phyloP scores from a whole-genome alignment of 2,329 filamentous ascomycete genomes.

The Colletotrichum spaethianum region DNA sequence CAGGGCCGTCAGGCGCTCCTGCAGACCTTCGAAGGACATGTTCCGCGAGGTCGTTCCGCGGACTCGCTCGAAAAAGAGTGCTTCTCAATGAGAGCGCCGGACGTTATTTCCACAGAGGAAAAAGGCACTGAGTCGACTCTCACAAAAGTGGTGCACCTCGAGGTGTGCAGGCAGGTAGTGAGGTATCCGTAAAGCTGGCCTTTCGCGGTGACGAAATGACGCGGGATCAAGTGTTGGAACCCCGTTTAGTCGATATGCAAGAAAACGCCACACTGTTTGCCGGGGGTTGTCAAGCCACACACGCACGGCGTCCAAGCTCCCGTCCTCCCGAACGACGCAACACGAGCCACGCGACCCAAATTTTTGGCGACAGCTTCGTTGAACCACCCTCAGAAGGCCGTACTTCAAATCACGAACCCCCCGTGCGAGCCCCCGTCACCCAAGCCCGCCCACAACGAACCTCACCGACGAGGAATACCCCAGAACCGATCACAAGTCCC shows the following conservation, averaged over 20 bases:
- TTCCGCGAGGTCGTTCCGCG: too few relatives aligned
- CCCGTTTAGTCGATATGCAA: constrained; percentile 13
- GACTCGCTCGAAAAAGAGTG: neutral
- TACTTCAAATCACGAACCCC: neutral
- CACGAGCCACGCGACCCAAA: constrained; percentile 38
- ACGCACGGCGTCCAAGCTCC: constrained; percentile 33
- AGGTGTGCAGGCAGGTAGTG: neutral
- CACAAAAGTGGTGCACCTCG: neutral
- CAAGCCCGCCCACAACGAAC: neutral
- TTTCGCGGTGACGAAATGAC: constrained; percentile 44
- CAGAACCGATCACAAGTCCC: neutral
- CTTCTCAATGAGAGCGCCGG: neutral
- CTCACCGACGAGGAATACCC: neutral
- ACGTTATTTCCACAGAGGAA: neutral
- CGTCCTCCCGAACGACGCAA: constrained; percentile 5
- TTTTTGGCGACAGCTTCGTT: constrained; percentile 39
- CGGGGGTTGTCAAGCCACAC: constrained; percentile 12
- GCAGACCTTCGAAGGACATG: constrained; percentile 73
- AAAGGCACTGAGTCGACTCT: too few relatives aligned
- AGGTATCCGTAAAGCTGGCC: constrained; percentile 42
- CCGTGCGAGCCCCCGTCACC: too few relatives aligned
- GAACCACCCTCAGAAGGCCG: neutral
- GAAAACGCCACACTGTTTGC: neutral
- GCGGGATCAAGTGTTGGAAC: neutral
- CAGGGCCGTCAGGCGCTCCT: constrained; percentile 71